Evolutionary conservation across 345 rosid species (phyloP).

Genomic region (Citrus mangshanensis): DNA sequence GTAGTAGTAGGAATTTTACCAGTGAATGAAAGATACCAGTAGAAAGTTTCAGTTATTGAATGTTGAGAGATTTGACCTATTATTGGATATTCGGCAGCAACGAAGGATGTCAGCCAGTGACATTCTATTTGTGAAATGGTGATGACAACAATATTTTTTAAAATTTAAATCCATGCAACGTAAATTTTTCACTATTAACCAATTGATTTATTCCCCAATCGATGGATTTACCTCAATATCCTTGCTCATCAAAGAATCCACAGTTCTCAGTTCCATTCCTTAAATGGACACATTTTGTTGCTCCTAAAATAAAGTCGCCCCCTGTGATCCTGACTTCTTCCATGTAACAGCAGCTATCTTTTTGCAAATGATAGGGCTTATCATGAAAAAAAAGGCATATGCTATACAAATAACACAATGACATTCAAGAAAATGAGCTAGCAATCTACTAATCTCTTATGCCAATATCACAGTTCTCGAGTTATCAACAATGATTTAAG

Average conservation of each 20-base stretch:
- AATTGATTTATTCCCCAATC: not conserved
- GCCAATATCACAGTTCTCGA: not conserved
- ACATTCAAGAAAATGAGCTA: not conserved
- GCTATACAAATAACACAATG: conserved; percentile 10
- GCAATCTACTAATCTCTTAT: not conserved
- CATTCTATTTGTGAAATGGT: too few relatives aligned
- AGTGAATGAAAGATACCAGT: not conserved
- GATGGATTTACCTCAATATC: not conserved
- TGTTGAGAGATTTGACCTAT: not conserved
- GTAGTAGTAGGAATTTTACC: not conserved
- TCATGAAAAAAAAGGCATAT: not conserved
- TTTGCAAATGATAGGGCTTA: not conserved
- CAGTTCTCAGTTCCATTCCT: too few relatives aligned
- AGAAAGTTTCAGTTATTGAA: not conserved
- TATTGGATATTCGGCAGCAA: not conserved
- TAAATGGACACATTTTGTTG: not conserved
- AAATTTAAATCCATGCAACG: not conserved
- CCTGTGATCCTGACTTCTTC: not conserved
- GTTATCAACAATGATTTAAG: not conserved
- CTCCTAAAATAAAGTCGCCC: not conserved
- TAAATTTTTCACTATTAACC: not conserved
- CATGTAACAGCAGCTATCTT: not conserved
- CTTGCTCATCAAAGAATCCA: too few relatives aligned
- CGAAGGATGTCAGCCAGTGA: too few relatives aligned
- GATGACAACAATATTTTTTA: not conserved